These are phyloP conservation scores for Eleusine coracana DNA, from an alignment of 176 grass and related monocot species.

Conservation along the genomic window DNA sequence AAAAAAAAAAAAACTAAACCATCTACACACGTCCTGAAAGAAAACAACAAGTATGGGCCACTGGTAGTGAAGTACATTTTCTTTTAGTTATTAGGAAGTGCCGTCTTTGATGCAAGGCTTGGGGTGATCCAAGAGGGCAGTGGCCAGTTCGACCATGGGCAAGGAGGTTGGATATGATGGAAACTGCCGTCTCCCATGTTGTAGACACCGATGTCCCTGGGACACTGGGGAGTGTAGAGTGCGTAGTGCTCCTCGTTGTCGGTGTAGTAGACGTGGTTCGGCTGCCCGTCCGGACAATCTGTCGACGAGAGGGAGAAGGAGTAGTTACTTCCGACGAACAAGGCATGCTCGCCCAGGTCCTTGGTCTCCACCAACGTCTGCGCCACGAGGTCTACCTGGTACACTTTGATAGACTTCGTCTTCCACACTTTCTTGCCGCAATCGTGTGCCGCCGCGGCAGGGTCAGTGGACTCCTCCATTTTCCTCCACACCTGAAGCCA, in stretches of 20 bases:
- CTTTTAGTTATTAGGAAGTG: no score
- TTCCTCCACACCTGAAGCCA: slow-evolving; percentile 9
- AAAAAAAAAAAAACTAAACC: no score
- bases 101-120: no score
- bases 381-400: slow-evolving; percentile 3
- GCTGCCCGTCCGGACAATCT: background rate
- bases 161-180: background rate
- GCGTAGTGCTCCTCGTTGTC: slow-evolving; percentile 9
- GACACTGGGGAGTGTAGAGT: background rate
- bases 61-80: no score
- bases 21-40: no score
- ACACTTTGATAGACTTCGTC: background rate
- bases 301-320: background rate
- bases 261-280: slow-evolving; percentile 3
- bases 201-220: slow-evolving; percentile 11
- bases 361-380: slow-evolving; percentile 21
- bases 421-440: background rate
- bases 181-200: slow-evolving; percentile 19
- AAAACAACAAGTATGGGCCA: no score
- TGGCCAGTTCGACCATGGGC: slow-evolving; percentile 15
- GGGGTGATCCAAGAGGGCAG: slow-evolving; percentile 18
- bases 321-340: slow-evolving; percentile 15
- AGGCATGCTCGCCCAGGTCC: background rate
- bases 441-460: no score
- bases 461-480: background rate